Evolutionary conservation across 306 rosid species (phyloP), one percentile per base, ranked within the genome.

Genomic region (Prunus kanzakura): DNA sequence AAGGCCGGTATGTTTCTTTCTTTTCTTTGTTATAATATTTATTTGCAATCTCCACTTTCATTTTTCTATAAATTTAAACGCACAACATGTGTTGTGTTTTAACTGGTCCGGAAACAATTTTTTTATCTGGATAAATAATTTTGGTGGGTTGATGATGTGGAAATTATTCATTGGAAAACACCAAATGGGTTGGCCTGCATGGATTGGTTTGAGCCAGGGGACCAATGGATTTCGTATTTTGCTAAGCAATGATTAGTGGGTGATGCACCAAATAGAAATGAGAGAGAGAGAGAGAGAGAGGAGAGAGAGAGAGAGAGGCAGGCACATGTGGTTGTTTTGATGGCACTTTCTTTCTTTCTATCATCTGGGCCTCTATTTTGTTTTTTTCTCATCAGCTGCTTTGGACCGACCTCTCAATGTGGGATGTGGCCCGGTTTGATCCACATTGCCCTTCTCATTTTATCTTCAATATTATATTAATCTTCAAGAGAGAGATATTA

Each of bases 201-300:
- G 75, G 51, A 87, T 87, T 83, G 93, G 94, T 73, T 81, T 1
- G 56, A 52, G 80, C 54, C 52, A 69, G 73, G 96, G 90, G 92
- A 65, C 88, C 87, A 78, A 60, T 25, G 65, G 84, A 63, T 63
- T 86, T 89, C 90, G 93, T 82, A 74, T 82, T 84, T 86, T 79
- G 88, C 77, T 20, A 65, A 64, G 88, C 94, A 92, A 92, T 88
- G 82, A 92, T 90, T 87, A 87, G 88, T 72, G 85, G 89, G 91
- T 83, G 91, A 84, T 81, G 89, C 86, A 83, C 79, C 84, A 83
- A 84, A 82, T 77, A 76, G 67, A 86, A 89, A 76, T 69, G 11
- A 38, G 67, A 68, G 69, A 68, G 65, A 7, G 18, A 54, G 5
- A 1, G 35, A 82, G 79, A 23, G 25, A 64, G 27, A 43, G 25